Conservation (phyloP, 768 basidiomycete genomes). For the Leucocoprinus sp. region DNA sequence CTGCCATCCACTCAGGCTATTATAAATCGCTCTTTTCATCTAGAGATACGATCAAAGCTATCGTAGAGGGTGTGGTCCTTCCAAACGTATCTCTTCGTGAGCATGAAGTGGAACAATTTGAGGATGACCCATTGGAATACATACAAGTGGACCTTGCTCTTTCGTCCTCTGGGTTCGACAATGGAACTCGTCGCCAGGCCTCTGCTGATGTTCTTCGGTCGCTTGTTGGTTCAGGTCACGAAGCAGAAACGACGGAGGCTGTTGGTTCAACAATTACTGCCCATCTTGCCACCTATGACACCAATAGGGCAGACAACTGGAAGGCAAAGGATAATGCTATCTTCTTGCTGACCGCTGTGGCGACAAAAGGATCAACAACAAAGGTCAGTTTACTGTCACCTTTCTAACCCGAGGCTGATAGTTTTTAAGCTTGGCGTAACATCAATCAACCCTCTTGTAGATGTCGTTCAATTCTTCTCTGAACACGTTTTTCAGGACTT, state of each 20-base stretch:
- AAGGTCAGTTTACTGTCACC: conserved; percentile 41
- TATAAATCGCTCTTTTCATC: conserved; percentile 78
- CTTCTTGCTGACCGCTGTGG: conserved; percentile 89
- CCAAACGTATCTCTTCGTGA: conserved; percentile 88
- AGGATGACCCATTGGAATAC: conserved; percentile 94
- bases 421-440: conserved; percentile 77
- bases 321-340: conserved; percentile 91
- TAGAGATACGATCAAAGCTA: conserved; percentile 68
- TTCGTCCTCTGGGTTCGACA: conserved; percentile 55
- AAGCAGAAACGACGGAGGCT: conserved; percentile 80
- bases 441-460: conserved; percentile 83
- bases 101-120: conserved; percentile 91
- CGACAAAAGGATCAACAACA: conserved; percentile 79
- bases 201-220: conserved; percentile 95
- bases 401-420: conserved; percentile 4
- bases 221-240: conserved; percentile 72
- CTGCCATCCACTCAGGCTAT: conserved; percentile 81
- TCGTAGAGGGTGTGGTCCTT: conserved; percentile 85
- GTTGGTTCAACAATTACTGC: conserved; percentile 77
- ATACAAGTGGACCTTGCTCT: conserved; percentile 79
- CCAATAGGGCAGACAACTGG: conserved; percentile 62
- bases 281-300: conserved; percentile 62
- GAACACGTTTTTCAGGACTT: conserved; percentile 86
- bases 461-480: conserved; percentile 94
- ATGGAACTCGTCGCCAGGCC: conserved; percentile 82